Conservation (phyloP, 1,139 yeast species). For the Yamadazyma diddensiae region DNA sequence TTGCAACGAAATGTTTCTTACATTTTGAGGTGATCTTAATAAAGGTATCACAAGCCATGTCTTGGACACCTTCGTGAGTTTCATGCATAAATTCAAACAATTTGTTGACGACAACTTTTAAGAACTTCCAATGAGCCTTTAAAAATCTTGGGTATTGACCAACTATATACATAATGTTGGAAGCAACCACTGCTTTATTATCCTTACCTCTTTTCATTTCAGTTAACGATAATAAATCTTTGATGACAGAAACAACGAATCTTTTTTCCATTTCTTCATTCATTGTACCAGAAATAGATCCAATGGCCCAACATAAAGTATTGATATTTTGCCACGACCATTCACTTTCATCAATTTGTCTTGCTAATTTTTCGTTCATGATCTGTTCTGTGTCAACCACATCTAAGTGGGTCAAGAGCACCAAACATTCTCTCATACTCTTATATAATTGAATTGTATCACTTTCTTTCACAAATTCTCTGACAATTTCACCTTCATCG, state of each 20-base stretch:
- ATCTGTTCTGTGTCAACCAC: slow-evolving; percentile 92
- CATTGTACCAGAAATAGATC: slow-evolving; percentile 98
- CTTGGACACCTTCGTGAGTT: slow-evolving; percentile 99
- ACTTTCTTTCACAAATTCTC: slow-evolving; percentile 95
- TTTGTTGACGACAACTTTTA: slow-evolving; percentile 93
- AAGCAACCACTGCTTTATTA: slow-evolving; percentile 97
- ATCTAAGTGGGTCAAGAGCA: slow-evolving; percentile 91
- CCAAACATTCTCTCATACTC: slow-evolving; percentile 92
- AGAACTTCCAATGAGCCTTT: slow-evolving; percentile 96
- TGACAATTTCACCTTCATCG: slow-evolving; percentile 97
- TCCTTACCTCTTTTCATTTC: slow-evolving; percentile 97
- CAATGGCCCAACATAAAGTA: slow-evolving; percentile 99
- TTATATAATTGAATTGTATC: slow-evolving; percentile 95
- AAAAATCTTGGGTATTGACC: slow-evolving; percentile 98
- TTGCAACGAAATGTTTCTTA: slow-evolving; percentile 89
- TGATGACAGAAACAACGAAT: slow-evolving; percentile 87
- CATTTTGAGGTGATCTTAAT: slow-evolving; percentile 93
- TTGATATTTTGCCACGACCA: slow-evolving; percentile 99
- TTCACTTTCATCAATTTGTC: slow-evolving; percentile 93
- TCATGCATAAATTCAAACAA: slow-evolving; percentile 98
- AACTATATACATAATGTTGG: slow-evolving; percentile 97
- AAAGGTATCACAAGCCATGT: slow-evolving; percentile 99
- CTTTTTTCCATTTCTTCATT: slow-evolving; percentile 96
- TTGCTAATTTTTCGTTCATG: slow-evolving; percentile 86
- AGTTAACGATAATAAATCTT: slow-evolving; percentile 84